These are phyloP conservation scores for Isabelozyma rhagii DNA, from an alignment of 805 yeast genomes.

Conservation along the genomic window DNA sequence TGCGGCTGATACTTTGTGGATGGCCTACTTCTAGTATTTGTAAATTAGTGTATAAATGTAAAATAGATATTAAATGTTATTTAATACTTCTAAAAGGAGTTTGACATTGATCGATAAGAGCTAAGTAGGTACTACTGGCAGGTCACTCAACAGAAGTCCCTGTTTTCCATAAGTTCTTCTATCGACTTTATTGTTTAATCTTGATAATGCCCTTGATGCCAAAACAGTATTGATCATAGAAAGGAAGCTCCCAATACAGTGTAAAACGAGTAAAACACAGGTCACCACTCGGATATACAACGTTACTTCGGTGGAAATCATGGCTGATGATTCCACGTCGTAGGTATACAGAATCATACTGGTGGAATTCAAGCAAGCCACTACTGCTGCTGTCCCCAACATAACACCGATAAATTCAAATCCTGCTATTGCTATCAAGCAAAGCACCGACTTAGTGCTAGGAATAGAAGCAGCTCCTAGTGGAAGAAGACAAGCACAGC, in stretches of 20 bases:
- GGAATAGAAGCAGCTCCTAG: constrained; percentile 15
- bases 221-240: constrained; percentile 9
- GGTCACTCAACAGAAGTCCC: background rate
- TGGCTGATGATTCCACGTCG: constrained; percentile 8
- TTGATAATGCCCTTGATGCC: constrained; percentile 10
- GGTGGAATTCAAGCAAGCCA: constrained; percentile 15
- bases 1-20: constrained; percentile 86
- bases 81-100: no score
- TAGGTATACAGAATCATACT: constrained; percentile 25
- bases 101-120: no score
- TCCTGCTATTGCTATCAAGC: constrained; percentile 12
- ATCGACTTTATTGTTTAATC: constrained; percentile 20
- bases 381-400: constrained; percentile 12
- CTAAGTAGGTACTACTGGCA: background rate
- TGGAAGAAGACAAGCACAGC: constrained; percentile 16
- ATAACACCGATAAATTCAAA: constrained; percentile 18
- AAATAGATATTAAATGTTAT: background rate
- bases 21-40: constrained; percentile 73
- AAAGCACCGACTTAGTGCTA: constrained; percentile 12
- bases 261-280: constrained; percentile 12
- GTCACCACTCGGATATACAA: constrained; percentile 22
- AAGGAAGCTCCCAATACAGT: constrained; percentile 9
- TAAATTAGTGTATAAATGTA: constrained; percentile 1
- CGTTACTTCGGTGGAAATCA: constrained; percentile 24
- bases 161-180: constrained; percentile 5